Base-by-base conservation (phyloP, 768 basidiomycete species). In the Termitomyces sp. region DNA sequence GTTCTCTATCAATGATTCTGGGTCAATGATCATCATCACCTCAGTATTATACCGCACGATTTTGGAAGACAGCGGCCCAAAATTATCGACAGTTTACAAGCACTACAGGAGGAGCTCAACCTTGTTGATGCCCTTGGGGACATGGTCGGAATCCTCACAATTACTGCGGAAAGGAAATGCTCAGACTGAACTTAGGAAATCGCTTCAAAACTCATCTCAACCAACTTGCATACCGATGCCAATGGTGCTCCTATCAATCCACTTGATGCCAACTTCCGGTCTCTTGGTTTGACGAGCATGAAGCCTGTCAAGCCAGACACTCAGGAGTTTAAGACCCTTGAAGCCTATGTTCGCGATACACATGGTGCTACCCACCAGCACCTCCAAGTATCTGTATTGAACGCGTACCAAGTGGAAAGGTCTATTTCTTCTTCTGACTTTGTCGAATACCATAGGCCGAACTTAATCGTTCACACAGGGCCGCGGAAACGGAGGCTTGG, bases 81-180 rank as follows among this genome's bases (percentile, higher is more conserved):
- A 8, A 68, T 77, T 33, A 85, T 87, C 57, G 70, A 63, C 50
- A 56, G 70, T 50, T 61, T 26, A 0, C 41, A 41, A 28, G 50
- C 69, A 12, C 67, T 87, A 60, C 81, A 84, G 65, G 76, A 65
- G 68, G 83, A 85, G 73, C 76, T 85, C 44, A 82, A 83, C n/a
- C 77, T 85, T 23, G 83, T 86, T 16, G 85, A 85, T 61, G 82
- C 84, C 20, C 77, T 87, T 26, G 83, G 83, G 2, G 84, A 87
- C 65, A 86, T 87, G 85, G 82, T 80, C 61, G n/a, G 44, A 5
- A 30, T 8, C 38, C 46, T 43, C 44, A 28, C 41, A 9, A 43
- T 12, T 30, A 10, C 26, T 43, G 8, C 12, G 23, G 54, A 23
- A 2, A 48, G 36, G 57, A 20, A 28, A 8, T 60, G 18, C 30